These are phyloP conservation scores for Dioszegia crocea DNA, from an alignment of 768 basidiomycete species.

Conservation along the genomic window DNA sequence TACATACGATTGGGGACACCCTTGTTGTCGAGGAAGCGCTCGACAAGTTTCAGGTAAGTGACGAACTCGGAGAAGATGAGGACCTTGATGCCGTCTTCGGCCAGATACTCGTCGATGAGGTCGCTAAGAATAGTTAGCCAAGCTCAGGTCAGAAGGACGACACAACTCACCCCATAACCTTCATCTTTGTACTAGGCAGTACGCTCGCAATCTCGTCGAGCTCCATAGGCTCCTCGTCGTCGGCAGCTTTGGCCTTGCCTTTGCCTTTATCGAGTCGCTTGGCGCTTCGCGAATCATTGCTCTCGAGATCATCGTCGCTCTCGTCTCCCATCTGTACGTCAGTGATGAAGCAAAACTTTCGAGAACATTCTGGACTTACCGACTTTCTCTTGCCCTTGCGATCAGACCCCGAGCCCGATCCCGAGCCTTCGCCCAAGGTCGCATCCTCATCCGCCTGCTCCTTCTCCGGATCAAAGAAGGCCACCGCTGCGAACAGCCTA, in stretches of 20 bases:
- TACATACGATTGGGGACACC: conserved; percentile 40
- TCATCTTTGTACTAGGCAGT: conserved; percentile 69
- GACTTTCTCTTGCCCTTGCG: conserved; percentile 50
- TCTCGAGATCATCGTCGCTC: conserved; percentile 11
- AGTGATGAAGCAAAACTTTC: too few relatives aligned
- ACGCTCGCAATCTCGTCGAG: conserved; percentile 59
- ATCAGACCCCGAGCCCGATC: background rate
- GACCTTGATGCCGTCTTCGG: conserved; percentile 51
- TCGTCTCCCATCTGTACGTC: background rate
- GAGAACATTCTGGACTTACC: too few relatives aligned
- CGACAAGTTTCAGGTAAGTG: conserved; percentile 61
- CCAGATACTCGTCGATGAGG: conserved; percentile 50
- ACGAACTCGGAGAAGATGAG: conserved; percentile 72
- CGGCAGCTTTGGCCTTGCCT: conserved; percentile 11
- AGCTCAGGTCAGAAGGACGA: background rate
- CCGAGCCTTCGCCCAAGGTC: conserved; percentile 18
- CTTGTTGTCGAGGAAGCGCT: conserved; percentile 59
- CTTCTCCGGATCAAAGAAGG: conserved; percentile 62
- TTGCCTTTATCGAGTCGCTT: conserved; percentile 19
- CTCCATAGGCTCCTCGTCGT: conserved; percentile 23
- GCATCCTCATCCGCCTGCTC: conserved; percentile 21
- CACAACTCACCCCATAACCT: conserved; percentile 25
- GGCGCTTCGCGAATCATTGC: background rate
- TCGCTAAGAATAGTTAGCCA: conserved; percentile 55
- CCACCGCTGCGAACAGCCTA: conserved; percentile 57